phyloP scores from a whole-genome alignment of 2,329 filamentous ascomycete genomes.

The Xylariaceae sp. region DNA sequence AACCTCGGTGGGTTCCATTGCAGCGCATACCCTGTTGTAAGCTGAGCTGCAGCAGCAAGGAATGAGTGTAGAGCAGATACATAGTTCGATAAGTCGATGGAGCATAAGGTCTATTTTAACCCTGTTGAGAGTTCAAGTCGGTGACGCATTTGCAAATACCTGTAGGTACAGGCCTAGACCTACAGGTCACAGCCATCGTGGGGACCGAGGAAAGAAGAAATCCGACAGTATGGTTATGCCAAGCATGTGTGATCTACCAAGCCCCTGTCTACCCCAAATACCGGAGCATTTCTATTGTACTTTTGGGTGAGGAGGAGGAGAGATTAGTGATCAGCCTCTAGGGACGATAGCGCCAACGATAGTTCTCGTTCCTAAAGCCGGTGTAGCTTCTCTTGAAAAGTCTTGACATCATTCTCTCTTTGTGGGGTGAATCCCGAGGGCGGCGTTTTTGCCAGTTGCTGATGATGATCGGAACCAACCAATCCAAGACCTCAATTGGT shows the following conservation, averaged over 20 bases:
- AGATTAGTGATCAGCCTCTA: not conserved
- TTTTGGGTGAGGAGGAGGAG: too few relatives aligned
- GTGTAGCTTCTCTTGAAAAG: not conserved
- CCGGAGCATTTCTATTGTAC: too few relatives aligned
- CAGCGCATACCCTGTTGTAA: conserved; percentile 16
- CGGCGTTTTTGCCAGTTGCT: conserved; percentile 10
- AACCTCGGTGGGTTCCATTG: conserved; percentile 23
- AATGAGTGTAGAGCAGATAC: conserved; percentile 2
- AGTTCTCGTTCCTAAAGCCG: conserved; percentile 5
- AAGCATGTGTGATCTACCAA: conserved; percentile 26
- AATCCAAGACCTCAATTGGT: conserved; percentile 1
- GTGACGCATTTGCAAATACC: conserved; percentile 21
- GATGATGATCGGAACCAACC: conserved; percentile 2
- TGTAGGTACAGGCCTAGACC: not conserved
- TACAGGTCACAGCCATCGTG: conserved; percentile 4
- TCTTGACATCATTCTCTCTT: not conserved
- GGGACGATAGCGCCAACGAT: conserved; percentile 20
- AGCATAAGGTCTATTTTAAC: not conserved
- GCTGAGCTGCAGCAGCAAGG: conserved; percentile 20
- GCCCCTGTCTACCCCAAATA: conserved; percentile 16
- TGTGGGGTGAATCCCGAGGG: conserved; percentile 8
- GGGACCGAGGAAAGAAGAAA: conserved; percentile 5
- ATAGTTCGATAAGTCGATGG: conserved; percentile 10
- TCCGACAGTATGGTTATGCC: conserved; percentile 30
- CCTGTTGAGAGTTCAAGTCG: conserved; percentile 1